Percentiles rank a stretch among this genome's conserved stretches.
Evolutionary conservation across 2,329 filamentous ascomycete species (phyloP).

Genomic region (Diaporthe citriasiana): DNA sequence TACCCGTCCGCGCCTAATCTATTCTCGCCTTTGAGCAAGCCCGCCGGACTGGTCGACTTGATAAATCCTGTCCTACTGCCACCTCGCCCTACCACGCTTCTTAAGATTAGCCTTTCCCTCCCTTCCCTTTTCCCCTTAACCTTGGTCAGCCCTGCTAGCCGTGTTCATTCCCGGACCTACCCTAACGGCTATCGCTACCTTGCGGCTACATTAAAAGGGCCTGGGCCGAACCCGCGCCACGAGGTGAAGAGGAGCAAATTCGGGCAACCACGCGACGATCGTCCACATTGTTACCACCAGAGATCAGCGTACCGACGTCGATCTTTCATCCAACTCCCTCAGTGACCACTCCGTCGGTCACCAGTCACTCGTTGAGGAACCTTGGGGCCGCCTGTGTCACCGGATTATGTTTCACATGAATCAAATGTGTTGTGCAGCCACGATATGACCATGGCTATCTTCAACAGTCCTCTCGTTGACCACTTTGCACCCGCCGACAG

Average conservation of each 20-base stretch:
- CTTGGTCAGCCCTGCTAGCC: conserved; percentile 33
- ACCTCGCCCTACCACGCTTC: conserved; percentile 21
- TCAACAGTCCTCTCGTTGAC: conserved; percentile 27
- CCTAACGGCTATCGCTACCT: not conserved
- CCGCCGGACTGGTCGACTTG: not conserved
- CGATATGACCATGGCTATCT: conserved; percentile 48
- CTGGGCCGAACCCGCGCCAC: conserved; percentile 27
- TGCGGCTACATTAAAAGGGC: conserved; percentile 24
- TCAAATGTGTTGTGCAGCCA: conserved; percentile 45
- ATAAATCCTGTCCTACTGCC: conserved; percentile 31
- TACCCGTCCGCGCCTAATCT: conserved; percentile 16
- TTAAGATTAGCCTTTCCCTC: conserved; percentile 26
- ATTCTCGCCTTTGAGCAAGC: conserved; percentile 3
- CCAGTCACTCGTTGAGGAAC: conserved; percentile 36
- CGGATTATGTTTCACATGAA: conserved; percentile 47
- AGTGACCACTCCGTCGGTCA: conserved; percentile 25
- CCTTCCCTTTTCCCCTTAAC: not conserved
- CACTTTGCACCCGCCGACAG: conserved; percentile 21
- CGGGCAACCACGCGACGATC: conserved; percentile 19
- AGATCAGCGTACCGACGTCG: conserved; percentile 28
- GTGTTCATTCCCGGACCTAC: conserved; percentile 10
- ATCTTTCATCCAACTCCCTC: conserved; percentile 4
- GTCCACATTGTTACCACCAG: not conserved
- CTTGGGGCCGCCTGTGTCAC: conserved; percentile 41
- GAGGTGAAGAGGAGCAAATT: conserved; percentile 28